phyloP scores from a whole-genome alignment of 2,329 filamentous ascomycete genomes.

The Penicillium sp. region DNA sequence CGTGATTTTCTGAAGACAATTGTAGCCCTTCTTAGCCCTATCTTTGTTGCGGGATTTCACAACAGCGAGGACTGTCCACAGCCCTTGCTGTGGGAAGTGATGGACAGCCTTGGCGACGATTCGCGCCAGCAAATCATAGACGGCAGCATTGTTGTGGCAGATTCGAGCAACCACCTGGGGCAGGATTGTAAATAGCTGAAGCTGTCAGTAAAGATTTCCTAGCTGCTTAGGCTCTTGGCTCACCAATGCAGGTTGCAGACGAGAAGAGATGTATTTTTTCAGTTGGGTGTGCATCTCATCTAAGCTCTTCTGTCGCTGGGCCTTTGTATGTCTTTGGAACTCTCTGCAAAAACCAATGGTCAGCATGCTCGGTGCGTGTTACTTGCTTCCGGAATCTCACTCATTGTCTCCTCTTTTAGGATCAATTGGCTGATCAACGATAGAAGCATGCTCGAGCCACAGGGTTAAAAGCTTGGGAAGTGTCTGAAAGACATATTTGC shows the following conservation, averaged over 20 bases:
- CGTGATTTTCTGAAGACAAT: constrained; percentile 39
- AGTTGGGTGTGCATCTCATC: constrained; percentile 66
- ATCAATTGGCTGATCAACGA: constrained; percentile 58
- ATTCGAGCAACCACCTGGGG: constrained; percentile 96
- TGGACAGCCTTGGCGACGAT: constrained; percentile 84
- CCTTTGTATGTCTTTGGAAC: constrained; percentile 45
- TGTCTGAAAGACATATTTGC: constrained; percentile 94
- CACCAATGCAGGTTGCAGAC: constrained; percentile 45
- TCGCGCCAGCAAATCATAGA: constrained; percentile 67
- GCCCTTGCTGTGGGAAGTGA: constrained; percentile 78
- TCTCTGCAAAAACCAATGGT: constrained; percentile 24
- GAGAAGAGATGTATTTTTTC: constrained; percentile 63
- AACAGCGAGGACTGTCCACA: constrained; percentile 87
- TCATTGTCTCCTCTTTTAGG: constrained; percentile 45
- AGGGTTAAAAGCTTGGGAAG: constrained; percentile 85
- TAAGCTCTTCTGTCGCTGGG: constrained; percentile 58
- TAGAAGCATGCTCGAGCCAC: constrained; percentile 85
- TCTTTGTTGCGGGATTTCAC: constrained; percentile 73
- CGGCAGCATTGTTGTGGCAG: constrained; percentile 70
- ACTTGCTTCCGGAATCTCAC: too few species aligned
- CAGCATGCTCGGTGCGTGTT: not conserved
- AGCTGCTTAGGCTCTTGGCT: constrained; percentile 5
- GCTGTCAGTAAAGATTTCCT: constrained; percentile 14
- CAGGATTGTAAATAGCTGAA: constrained; percentile 56
- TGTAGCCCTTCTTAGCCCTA: constrained; percentile 52